A percentile compares a stretch with the other conserved stretches of the same genome.
Evolutionary conservation across 139 green algal species (phyloP).

Genomic region (Dunaliella primolecta): DNA sequence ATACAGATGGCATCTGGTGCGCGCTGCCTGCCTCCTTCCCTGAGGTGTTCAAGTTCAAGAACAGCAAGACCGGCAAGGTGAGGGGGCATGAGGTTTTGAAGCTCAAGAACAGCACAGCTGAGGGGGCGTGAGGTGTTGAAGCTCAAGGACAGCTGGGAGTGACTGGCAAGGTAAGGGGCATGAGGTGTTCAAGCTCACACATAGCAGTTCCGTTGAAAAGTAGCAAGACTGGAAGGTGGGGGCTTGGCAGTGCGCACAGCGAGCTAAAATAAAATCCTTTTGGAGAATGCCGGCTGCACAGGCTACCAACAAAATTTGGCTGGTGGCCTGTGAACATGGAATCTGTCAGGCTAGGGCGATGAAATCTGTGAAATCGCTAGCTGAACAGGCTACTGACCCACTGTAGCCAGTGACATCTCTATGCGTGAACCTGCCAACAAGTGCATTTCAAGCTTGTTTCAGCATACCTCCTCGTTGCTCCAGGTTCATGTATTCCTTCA

Average conservation of each 20-base stretch:
- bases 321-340: too few species aligned
- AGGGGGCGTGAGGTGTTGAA: neutral
- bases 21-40: constrained; percentile 88
- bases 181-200: too few species aligned
- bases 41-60: constrained; percentile 90
- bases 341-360: too few species aligned
- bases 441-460: too few species aligned
- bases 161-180: neutral
- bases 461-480: neutral
- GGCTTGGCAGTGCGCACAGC: neutral
- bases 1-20: constrained; percentile 99
- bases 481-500: neutral
- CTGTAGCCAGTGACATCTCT: too few species aligned
- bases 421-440: too few species aligned
- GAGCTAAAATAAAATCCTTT: neutral
- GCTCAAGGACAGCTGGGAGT: neutral
- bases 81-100: constrained; percentile 73
- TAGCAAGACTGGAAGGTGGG: neutral
- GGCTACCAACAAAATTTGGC: too few species aligned
- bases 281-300: too few species aligned
- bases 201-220: too few species aligned
- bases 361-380: too few species aligned
- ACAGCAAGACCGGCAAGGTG: constrained; percentile 58
- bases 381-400: too few species aligned
- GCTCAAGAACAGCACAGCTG: constrained; percentile 11